Evolutionary conservation across 257 asterid genomes (phyloP).

Genomic region (Fraxinus pennsylvanica): DNA sequence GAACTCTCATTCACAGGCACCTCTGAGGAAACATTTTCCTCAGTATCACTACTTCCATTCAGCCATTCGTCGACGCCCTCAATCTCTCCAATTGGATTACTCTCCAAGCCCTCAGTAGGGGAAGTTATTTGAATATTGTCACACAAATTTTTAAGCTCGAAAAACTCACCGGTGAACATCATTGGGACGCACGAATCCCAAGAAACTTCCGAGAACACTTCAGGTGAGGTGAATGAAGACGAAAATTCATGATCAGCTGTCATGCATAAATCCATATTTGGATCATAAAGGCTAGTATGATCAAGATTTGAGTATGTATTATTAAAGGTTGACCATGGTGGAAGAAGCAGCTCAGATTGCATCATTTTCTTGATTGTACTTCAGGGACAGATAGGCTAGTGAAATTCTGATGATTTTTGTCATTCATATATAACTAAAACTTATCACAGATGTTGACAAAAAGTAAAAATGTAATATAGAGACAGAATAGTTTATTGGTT

Average conservation of each 20-base stretch:
- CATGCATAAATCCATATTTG: conserved; percentile 29
- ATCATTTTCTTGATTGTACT: conserved; percentile 34
- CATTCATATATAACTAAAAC: conserved; percentile 20
- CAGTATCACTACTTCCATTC: conserved; percentile 34
- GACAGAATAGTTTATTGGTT: conserved; percentile 36
- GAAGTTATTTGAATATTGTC: conserved; percentile 33
- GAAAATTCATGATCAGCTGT: conserved; percentile 28
- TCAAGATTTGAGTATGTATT: conserved; percentile 26
- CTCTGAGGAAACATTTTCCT: conserved; percentile 34
- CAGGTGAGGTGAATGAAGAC: conserved; percentile 39
- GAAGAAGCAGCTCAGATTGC: conserved; percentile 46
- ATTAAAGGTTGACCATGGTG: conserved; percentile 41
- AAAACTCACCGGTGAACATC: conserved; percentile 38
- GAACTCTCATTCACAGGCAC: conserved; percentile 30
- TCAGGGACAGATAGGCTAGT: conserved; percentile 18
- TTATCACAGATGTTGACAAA: conserved; percentile 19
- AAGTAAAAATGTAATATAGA: conserved; percentile 14
- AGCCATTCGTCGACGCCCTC: conserved; percentile 44
- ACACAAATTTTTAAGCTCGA: conserved; percentile 34
- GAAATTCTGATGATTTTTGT: not conserved
- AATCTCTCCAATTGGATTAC: conserved; percentile 21
- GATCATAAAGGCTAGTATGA: conserved; percentile 30
- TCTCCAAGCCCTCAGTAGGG: conserved; percentile 29
- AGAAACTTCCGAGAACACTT: conserved; percentile 42
- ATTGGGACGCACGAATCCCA: conserved; percentile 37